phyloP scores from a whole-genome alignment of 176 grass and related monocot species.

The Oryza glumipatula region DNA sequence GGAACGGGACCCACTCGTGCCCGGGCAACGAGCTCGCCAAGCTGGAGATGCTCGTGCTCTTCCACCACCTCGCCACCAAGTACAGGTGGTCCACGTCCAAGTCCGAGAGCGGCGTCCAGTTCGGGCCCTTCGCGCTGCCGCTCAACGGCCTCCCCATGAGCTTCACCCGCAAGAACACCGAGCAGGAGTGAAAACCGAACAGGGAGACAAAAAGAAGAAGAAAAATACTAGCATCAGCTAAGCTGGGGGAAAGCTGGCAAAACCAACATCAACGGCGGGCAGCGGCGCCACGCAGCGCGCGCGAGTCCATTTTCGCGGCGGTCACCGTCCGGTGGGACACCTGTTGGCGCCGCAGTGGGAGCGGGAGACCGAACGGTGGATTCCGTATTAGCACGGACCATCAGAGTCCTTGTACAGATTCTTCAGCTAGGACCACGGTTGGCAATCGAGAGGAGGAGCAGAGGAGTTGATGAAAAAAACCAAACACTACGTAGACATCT shows the following conservation, averaged over 20 bases:
- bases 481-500: constrained; percentile 6
- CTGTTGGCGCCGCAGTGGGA: constrained; percentile 34
- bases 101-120: constrained; percentile 87
- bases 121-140: constrained; percentile 84
- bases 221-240: neutral
- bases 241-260: neutral
- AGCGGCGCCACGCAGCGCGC: neutral
- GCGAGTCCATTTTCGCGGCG: constrained; percentile 19
- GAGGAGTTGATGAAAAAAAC: neutral
- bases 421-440: constrained; percentile 38
- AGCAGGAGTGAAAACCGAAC: neutral
- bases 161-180: constrained; percentile 58
- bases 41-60: constrained; percentile 95
- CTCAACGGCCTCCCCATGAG: constrained; percentile 85
- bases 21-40: constrained; percentile 98
- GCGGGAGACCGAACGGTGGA: neutral
- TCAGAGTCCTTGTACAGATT: constrained; percentile 56
- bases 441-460: constrained; percentile 15
- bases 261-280: neutral
- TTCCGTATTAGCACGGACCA: constrained; percentile 2
- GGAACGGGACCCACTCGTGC: constrained; percentile 96
- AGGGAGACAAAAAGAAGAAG: neutral
- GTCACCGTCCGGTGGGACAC: constrained; percentile 53
- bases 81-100: constrained; percentile 82
- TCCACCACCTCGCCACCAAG: constrained; percentile 93